Evolutionary conservation across 2,329 filamentous ascomycete species (phyloP).

Genomic region (Cordyceps fumosorosea): DNA sequence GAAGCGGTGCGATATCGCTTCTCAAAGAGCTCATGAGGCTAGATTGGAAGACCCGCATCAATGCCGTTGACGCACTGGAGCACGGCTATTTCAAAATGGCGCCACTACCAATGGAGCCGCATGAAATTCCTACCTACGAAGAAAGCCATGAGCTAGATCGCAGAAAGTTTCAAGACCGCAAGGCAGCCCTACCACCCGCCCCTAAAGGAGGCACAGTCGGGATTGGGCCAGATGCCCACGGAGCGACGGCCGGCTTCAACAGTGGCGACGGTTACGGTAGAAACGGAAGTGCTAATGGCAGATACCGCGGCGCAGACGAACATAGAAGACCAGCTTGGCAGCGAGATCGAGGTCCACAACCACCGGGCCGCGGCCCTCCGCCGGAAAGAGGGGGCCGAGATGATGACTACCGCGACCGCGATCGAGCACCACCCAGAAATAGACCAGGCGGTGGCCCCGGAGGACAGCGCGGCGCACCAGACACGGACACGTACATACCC

Average conservation of each 20-base stretch:
- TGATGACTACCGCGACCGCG: slow-evolving; percentile 30
- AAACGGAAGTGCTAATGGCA: slow-evolving; percentile 31
- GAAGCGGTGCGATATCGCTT: slow-evolving; percentile 68
- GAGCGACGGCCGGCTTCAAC: slow-evolving; percentile 40
- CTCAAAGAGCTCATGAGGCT: slow-evolving; percentile 77
- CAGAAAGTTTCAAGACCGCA: slow-evolving; percentile 81
- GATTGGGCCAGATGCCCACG: slow-evolving; percentile 53
- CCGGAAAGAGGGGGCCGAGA: slow-evolving; percentile 39
- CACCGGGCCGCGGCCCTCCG: slow-evolving; percentile 18
- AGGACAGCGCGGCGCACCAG: slow-evolving; percentile 25
- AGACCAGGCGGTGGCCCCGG: slow-evolving; percentile 25
- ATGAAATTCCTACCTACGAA: slow-evolving; percentile 85
- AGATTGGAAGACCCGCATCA: slow-evolving; percentile 83
- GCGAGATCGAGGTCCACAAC: slow-evolving; percentile 44
- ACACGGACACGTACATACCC: slow-evolving; percentile 46
- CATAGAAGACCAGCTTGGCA: slow-evolving; percentile 49
- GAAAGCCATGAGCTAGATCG: slow-evolving; percentile 96
- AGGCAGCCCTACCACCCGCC: slow-evolving; percentile 77
- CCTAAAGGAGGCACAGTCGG: slow-evolving; percentile 89
- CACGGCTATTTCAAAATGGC: slow-evolving; percentile 83
- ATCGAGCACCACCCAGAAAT: slow-evolving; percentile 30
- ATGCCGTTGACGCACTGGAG: slow-evolving; percentile 86
- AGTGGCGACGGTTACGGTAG: slow-evolving; percentile 42
- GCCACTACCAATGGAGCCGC: slow-evolving; percentile 72
- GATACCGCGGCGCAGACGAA: slow-evolving; percentile 36